Conservation (phyloP, 1,284 basidiomycete genomes). For the Trametes sp. region DNA sequence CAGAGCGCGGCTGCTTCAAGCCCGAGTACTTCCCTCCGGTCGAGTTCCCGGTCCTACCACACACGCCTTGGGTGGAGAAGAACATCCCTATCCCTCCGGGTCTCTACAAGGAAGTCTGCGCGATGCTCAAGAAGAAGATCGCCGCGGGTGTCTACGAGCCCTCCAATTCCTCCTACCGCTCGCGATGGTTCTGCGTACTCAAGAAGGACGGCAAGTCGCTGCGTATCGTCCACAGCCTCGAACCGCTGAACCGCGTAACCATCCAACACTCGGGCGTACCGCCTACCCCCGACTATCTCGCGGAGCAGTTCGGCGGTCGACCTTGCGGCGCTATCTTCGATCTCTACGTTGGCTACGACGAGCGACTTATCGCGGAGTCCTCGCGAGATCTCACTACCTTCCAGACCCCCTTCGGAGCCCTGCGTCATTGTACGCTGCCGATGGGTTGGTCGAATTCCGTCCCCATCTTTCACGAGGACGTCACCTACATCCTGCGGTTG, state of each 20-base stretch:
- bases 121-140: constrained; percentile 43
- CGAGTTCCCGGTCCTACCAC: constrained; percentile 24
- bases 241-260: constrained; percentile 43
- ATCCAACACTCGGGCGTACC: constrained; percentile 41
- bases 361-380: constrained; percentile 32
- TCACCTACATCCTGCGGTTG: constrained; percentile 23
- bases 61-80: constrained; percentile 44
- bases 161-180: constrained; percentile 49
- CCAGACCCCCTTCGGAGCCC: constrained; percentile 28
- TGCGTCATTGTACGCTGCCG: constrained; percentile 37
- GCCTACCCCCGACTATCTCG: constrained; percentile 39
- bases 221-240: constrained; percentile 41
- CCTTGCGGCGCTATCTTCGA: too few relatives aligned
- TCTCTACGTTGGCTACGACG: too few relatives aligned
- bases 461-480: constrained; percentile 44
- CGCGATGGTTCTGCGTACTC: constrained; percentile 47
- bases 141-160: constrained; percentile 42
- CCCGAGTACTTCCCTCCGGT: constrained; percentile 20
- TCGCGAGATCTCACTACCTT: constrained; percentile 39
- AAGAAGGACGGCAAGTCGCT: constrained; percentile 48
- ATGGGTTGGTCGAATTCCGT: constrained; percentile 51
- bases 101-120: constrained; percentile 43
- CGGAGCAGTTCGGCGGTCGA: constrained; percentile 33
- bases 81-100: constrained; percentile 52
- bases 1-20: constrained; percentile 16